These are phyloP conservation scores for Ajuga reptans DNA, from an alignment of 305 asterid genomes.

Conservation along the genomic window DNA sequence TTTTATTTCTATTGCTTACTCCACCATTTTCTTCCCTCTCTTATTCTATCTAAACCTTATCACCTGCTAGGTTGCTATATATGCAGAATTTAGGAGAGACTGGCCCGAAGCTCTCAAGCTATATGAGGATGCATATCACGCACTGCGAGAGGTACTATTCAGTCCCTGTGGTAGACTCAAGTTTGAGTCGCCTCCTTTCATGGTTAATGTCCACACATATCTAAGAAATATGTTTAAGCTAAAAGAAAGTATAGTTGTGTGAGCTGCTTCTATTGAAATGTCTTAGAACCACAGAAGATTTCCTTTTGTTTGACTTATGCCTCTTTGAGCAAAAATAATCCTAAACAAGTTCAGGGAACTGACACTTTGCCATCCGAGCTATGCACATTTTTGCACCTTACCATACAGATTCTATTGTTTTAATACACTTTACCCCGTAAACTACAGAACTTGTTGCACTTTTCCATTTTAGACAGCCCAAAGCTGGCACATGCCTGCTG, in stretches of 20 bases:
- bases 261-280: background rate
- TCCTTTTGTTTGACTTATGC: background rate
- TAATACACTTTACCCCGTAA: too few relatives aligned
- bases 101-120: conserved; percentile 86
- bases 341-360: background rate
- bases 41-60: conserved; percentile 38
- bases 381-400: background rate
- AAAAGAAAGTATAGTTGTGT: background rate
- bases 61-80: conserved; percentile 83
- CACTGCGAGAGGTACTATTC: conserved; percentile 65
- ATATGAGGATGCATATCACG: conserved; percentile 83
- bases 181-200: conserved; percentile 16
- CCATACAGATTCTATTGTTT: too few relatives aligned
- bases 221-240: background rate
- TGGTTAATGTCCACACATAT: background rate
- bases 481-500: background rate
- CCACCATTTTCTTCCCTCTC: conserved; percentile 22
- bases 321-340: background rate
- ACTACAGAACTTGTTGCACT: too few relatives aligned
- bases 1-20: conserved; percentile 19
- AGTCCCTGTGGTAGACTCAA: conserved; percentile 10
- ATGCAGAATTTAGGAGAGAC: conserved; percentile 91
- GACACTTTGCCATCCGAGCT: background rate
- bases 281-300: background rate
- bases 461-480: too few relatives aligned